Percentiles rank a stretch among this genome's conserved stretches.
phyloP scores from a whole-genome alignment of 129 eudicot genomes.

The Pittosporum tobira region DNA sequence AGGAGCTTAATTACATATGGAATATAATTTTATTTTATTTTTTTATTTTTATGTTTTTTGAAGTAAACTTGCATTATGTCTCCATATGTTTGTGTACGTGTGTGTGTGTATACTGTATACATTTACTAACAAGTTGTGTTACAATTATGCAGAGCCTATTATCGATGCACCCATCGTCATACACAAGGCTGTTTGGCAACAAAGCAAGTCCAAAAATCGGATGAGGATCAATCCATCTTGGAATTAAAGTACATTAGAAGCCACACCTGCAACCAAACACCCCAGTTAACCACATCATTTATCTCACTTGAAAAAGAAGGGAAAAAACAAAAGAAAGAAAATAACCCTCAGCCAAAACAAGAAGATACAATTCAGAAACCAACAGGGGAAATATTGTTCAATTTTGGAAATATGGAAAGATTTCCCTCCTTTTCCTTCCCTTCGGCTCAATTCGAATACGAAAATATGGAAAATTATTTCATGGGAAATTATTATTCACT shows the following conservation, averaged over 20 bases:
- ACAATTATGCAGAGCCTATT: constrained; percentile 19
- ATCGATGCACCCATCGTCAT: constrained; percentile 24
- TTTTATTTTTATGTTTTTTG: no score
- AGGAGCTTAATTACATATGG: constrained; percentile 9
- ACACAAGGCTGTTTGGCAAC: constrained; percentile 25
- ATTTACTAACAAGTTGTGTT: background rate
- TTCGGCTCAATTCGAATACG: constrained; percentile 36
- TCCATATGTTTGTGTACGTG: no score
- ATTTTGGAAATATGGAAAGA: constrained; percentile 20
- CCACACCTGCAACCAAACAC: constrained; percentile 17
- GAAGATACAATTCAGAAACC: no score
- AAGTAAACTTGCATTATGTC: no score
- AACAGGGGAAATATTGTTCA: background rate
- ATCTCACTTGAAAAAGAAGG: background rate
- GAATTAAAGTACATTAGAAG: constrained; percentile 18
- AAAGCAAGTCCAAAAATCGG: constrained; percentile 29
- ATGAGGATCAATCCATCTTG: constrained; percentile 3
- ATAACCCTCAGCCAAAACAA: background rate
- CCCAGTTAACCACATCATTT: no score
- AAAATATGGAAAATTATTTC: constrained; percentile 24
- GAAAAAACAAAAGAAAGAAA: constrained; percentile 9
- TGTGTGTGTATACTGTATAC: no score
- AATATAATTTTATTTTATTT: no score
- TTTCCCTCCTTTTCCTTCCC: constrained; percentile 47
- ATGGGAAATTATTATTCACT: constrained; percentile 19